phyloP scores from a whole-genome alignment of 495 filamentous ascomycete genomes.

The Bryoglossum gracile region DNA sequence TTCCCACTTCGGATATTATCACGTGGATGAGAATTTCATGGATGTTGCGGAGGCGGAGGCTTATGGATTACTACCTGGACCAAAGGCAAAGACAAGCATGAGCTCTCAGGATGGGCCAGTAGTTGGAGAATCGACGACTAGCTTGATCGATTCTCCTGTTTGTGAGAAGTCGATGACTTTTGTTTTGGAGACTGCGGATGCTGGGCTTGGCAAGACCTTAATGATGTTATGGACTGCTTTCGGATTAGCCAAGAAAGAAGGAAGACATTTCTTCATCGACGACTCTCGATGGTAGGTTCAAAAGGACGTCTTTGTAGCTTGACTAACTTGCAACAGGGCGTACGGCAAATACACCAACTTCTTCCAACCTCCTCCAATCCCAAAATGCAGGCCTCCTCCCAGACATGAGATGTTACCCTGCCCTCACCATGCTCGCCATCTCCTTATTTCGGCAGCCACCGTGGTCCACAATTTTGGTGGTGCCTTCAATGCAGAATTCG shows the following conservation, averaged over 20 bases:
- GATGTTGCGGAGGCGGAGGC: slow-evolving; percentile 58
- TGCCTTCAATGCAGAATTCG: slow-evolving; percentile 42
- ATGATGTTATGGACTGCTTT: slow-evolving; percentile 72
- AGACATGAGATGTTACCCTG: slow-evolving; percentile 60
- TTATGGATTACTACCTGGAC: slow-evolving; percentile 44
- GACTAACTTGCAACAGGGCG: slow-evolving; percentile 33
- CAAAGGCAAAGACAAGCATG: slow-evolving; percentile 17
- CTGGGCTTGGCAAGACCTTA: slow-evolving; percentile 60
- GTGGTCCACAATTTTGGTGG: slow-evolving; percentile 48
- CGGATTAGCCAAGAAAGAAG: slow-evolving; percentile 61
- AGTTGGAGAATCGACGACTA: slow-evolving; percentile 31
- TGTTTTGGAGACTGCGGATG: slow-evolving; percentile 57
- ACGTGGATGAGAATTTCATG: slow-evolving; percentile 54
- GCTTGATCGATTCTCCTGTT: slow-evolving; percentile 34
- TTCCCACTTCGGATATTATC: slow-evolving; percentile 46
- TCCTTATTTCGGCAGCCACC: slow-evolving; percentile 61
- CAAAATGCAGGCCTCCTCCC: slow-evolving; percentile 53
- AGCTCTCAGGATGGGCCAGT: slow-evolving; percentile 25
- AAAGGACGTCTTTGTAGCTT: neutral
- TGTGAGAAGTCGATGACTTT: slow-evolving; percentile 65
- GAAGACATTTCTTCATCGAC: slow-evolving; percentile 65
- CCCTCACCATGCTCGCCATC: slow-evolving; percentile 58
- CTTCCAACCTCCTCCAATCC: slow-evolving; percentile 53
- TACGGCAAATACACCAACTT: slow-evolving; percentile 63
- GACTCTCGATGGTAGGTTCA: slow-evolving; percentile 56